These are phyloP conservation scores for Byssochlamys sp. DNA, from an alignment of 2,329 filamentous ascomycete genomes.

Conservation along the genomic window DNA sequence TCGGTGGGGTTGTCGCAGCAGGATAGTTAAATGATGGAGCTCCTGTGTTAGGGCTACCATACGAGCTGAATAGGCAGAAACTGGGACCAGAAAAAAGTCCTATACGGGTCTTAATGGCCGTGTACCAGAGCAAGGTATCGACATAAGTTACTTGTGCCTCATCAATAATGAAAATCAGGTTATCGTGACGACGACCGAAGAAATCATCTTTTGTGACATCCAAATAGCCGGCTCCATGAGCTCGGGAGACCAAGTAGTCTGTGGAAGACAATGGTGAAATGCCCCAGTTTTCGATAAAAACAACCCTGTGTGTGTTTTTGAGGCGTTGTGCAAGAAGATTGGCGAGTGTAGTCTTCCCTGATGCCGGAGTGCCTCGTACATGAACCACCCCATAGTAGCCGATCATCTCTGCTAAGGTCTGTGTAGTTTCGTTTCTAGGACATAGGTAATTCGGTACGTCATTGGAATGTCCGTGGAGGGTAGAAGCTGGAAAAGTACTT, in stretches of 20 bases:
- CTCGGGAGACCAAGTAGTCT: too few species aligned
- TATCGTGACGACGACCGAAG: neutral
- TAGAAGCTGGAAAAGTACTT: too few species aligned
- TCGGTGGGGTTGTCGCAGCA: neutral
- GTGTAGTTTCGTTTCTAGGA: neutral
- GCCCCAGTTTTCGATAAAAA: too few species aligned
- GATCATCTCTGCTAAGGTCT: neutral
- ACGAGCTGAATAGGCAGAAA: neutral
- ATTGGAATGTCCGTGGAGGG: too few species aligned
- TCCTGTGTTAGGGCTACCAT: neutral
- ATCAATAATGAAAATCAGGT: conserved; percentile 1
- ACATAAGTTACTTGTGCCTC: neutral
- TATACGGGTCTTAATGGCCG: neutral
- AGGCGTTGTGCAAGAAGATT: too few species aligned
- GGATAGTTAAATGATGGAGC: neutral
- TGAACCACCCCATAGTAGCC: neutral
- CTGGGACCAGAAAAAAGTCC: too few species aligned
- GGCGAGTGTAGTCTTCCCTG: neutral
- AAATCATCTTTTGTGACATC: too few species aligned
- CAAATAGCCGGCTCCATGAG: too few species aligned
- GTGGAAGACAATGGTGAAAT: too few species aligned
- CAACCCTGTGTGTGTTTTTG: too few species aligned
- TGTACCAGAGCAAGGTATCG: neutral
- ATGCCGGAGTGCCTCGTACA: neutral
- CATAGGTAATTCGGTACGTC: too few species aligned